Percentiles rank a stretch among this genome's conserved stretches.
Evolutionary conservation across 805 yeast genomes (phyloP).

Genomic region (Ogataea saltuana): DNA sequence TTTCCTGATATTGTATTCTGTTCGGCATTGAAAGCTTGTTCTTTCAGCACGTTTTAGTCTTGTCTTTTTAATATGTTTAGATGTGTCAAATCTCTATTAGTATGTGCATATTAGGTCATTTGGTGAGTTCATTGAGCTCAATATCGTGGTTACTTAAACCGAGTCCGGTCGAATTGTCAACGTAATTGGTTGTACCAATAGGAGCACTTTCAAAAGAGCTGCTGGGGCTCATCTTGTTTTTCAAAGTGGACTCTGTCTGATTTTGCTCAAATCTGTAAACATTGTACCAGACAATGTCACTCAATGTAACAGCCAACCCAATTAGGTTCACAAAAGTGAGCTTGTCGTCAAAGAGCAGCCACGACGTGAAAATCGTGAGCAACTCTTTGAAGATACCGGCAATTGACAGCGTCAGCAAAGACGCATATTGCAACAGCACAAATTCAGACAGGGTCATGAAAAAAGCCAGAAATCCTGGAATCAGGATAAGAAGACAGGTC

Average conservation of each 20-base stretch:
- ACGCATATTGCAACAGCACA: conserved; percentile 75
- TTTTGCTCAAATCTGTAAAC: conserved; percentile 51
- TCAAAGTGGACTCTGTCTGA: conserved; percentile 10
- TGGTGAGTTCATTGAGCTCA: conserved; percentile 18
- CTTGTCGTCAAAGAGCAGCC: conserved; percentile 73
- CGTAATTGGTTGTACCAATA: neutral
- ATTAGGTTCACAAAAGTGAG: conserved; percentile 65
- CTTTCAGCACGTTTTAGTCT: too few species aligned
- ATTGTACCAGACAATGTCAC: conserved; percentile 84
- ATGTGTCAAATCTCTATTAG: too few species aligned
- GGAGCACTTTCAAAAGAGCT: conserved; percentile 8
- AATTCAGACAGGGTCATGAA: conserved; percentile 89
- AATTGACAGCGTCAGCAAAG: conserved; percentile 80
- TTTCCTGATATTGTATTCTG: too few species aligned
- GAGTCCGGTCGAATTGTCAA: conserved; percentile 2
- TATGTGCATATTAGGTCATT: too few species aligned
- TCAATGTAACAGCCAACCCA: conserved; percentile 74
- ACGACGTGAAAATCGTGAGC: conserved; percentile 69
- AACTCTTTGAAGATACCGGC: conserved; percentile 95
- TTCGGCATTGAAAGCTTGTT: too few species aligned
- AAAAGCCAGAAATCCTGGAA: conserved; percentile 88
- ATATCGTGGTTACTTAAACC: conserved; percentile 13
- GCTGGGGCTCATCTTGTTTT: conserved; percentile 15
- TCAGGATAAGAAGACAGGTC: conserved; percentile 59
- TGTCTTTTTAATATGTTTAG: too few species aligned